Percentiles rank a stretch among this genome's conserved stretches.
phyloP scores from a whole-genome alignment of 176 grass and related monocot genomes.

The Bothriochloa decipiens region DNA sequence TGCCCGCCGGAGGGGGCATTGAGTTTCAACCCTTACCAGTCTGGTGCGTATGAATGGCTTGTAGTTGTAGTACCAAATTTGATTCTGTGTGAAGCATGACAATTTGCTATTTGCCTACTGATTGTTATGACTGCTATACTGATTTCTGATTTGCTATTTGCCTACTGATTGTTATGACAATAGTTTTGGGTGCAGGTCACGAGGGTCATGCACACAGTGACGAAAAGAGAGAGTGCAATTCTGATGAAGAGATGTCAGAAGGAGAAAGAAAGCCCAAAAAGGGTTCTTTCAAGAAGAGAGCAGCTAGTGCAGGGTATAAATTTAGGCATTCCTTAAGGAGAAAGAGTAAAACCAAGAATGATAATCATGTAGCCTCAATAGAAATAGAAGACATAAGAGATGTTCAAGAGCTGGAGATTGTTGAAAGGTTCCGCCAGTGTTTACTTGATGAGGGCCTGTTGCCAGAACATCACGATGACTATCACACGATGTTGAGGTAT shows the following conservation, averaged over 20 bases:
- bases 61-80: background rate
- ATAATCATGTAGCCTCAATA: constrained; percentile 50
- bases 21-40: background rate
- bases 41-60: background rate
- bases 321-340: constrained; percentile 78
- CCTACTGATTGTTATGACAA: background rate
- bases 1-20: background rate
- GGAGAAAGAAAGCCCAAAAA: constrained; percentile 66
- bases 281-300: constrained; percentile 79
- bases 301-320: constrained; percentile 65
- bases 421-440: constrained; percentile 62
- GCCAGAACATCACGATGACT: constrained; percentile 74
- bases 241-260: constrained; percentile 73
- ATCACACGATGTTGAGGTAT: constrained; percentile 87
- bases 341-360: constrained; percentile 63
- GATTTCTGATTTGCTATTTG: constrained; percentile 20
- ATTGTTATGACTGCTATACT: background rate
- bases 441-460: constrained; percentile 68
- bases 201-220: constrained; percentile 50
- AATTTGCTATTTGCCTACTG: background rate
- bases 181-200: constrained; percentile 44
- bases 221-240: constrained; percentile 61
- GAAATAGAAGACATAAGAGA: constrained; percentile 81
- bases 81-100: background rate
- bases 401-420: constrained; percentile 67